Evolutionary conservation across 345 rosid species (phyloP).

Genomic region (Corymbia maculata): DNA sequence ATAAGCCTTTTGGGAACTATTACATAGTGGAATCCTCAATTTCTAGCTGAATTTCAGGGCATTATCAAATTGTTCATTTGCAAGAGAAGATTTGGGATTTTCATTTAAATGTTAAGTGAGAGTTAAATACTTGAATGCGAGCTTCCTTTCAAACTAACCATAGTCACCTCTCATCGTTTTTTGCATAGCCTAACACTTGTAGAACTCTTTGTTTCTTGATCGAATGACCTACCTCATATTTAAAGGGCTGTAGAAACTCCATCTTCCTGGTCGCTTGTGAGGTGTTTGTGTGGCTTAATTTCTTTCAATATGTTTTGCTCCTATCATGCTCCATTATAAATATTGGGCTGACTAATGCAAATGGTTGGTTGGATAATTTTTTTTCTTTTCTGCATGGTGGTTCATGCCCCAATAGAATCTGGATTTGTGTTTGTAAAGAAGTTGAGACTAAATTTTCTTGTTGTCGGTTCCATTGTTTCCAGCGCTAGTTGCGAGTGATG

Average conservation of each 20-base stretch:
- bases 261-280: neutral
- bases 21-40: neutral
- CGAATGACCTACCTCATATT: neutral
- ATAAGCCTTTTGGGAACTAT: neutral
- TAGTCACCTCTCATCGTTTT: neutral
- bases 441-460: neutral
- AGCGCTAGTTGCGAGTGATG: neutral
- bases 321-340: neutral
- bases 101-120: neutral
- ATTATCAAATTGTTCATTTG: neutral
- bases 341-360: neutral
- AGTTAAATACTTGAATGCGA: neutral
- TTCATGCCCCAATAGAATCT: neutral
- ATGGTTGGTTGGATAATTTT: too few species aligned
- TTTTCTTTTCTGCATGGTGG: too few species aligned
- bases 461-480: neutral
- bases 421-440: neutral
- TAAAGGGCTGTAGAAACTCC: neutral
- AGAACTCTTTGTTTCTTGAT: neutral
- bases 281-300: neutral
- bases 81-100: neutral
- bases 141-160: neutral
- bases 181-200: neutral
- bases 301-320: neutral
- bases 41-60: neutral